Evolutionary conservation across 176 grass and related monocot genomes (phyloP), one percentile per base, ranked within the genome.

Genomic region (Otatea glauca): DNA sequence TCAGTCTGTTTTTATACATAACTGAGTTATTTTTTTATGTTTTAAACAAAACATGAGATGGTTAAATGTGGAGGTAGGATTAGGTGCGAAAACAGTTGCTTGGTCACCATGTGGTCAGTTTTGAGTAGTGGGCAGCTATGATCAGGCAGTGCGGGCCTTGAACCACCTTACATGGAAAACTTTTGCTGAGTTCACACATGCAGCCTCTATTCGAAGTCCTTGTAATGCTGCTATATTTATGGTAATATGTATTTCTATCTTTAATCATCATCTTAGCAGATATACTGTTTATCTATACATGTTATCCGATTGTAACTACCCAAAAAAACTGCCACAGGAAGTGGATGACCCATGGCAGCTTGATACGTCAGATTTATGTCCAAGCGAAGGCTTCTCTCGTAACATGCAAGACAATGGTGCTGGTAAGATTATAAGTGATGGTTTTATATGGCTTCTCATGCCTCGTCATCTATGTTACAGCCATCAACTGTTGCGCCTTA

Each of bases 81-180:
- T 99, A 83, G 96, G 96, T 65, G 96, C 96, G 37, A 99, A 99
- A 93, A 89, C 89, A 76, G 93, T 99, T 86, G 83, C 88, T 56
- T 99, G 96, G 96, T 99, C 96, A 70, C 93, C 91, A 38, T 96
- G 96, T 65, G 90, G 96, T 17, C 93, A 96, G 39, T 99, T 99
- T 75, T 83, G 96, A 84, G 93, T 91, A 78, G 96, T 99, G 65
- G 96, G 96, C 41, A 96, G 96, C 85, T 99, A 94, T 86, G 93
- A 99, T 87, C 96, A 99, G 85, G 82, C 84, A 53, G 88, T 99
- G 9, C 86, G 96, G 42, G 76, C 77, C 56, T 80, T 99, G 68
- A 99, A 96, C 86, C 96, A 99, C 71, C 79, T 99, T 69, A 99
- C 96, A 21, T 99, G 96, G 96, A 99, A 91, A 94, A 94, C 91